Base-by-base conservation (phyloP, 2,329 filamentous ascomycete species). In the Thelonectria olida region DNA sequence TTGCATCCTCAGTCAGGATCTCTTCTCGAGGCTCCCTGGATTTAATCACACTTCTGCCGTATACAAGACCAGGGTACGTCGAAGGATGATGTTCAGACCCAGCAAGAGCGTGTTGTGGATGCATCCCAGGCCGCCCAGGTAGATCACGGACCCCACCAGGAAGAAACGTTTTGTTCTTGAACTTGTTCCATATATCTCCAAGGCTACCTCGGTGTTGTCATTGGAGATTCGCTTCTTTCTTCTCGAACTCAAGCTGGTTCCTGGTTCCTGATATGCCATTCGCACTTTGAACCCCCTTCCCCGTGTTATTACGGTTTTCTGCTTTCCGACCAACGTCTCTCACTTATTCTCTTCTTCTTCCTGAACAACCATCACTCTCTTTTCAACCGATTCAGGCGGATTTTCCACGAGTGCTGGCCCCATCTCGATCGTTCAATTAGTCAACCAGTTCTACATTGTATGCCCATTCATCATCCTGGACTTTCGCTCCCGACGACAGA, bases 1-100 rank as follows among this genome's bases (percentile, higher is more conserved):
- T 61, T 67, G 67, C 59, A 47, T 39, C 10, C 54, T 59, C 62
- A 59, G 61, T 62, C 62, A 61, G 62, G 61, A 71, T 60, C 57
- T 62, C 54, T 52, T 66, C 64, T 80, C 76, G 79, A 76, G 75
- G 54, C 73, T 57, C 74, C 75, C 76, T 56, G 78, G 78, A 81
- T 80, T 80, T 81, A 77, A 80, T 79, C 77, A 78, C 76, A 79
- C 77, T 75, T 82, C 76, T 80, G 75, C 78, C 78, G 65, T 62
- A 65, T 60, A 60, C 44, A 64, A 36, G 56, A 59, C 61, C 63
- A 63, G 67, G 69, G 57, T 59, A 53, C 57, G 58, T 64, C 58
- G 57, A 61, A 61, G 58, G 34, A 61, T 51, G 66, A 42, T 66
- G 64, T 61, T 58, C 63, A 61, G 55, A 62, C 68, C 61, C 54